A percentile compares a stretch with the other conserved stretches of the same genome.
Conservation (phyloP, 345 rosid genomes). For the Rhodomyrtus tomentosa region DNA sequence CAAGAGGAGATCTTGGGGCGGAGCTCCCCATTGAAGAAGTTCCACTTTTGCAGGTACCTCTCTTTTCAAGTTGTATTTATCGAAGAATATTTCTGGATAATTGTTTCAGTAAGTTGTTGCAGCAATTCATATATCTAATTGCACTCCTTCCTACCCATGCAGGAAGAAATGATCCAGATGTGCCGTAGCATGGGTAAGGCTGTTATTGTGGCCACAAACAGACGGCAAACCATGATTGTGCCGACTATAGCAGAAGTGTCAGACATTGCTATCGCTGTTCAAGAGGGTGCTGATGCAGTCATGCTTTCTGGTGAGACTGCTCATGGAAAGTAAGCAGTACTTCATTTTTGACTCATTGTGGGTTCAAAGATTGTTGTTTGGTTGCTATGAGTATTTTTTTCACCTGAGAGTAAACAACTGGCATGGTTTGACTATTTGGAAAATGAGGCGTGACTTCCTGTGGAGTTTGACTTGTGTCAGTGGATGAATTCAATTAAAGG, state of each 20-base stretch:
- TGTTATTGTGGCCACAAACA: constrained; percentile 97
- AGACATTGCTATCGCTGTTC: constrained; percentile 96
- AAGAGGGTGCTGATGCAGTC: constrained; percentile 96
- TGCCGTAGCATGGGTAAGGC: constrained; percentile 99
- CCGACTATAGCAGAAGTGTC: constrained; percentile 99
- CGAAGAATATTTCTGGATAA: not conserved
- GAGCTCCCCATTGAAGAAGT: constrained; percentile 99
- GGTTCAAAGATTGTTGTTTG: not conserved
- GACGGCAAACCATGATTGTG: constrained; percentile 99
- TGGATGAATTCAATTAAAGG: not conserved
- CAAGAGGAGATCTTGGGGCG: constrained; percentile 99
- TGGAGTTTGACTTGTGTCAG: not conserved
- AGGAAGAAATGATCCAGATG: constrained; percentile 83
- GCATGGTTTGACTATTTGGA: not conserved
- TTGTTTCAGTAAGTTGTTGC: not conserved
- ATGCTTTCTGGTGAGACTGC: constrained; percentile 99
- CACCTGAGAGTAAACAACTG: not conserved
- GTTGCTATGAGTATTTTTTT: not conserved
- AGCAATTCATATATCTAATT: not conserved
- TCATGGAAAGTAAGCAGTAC: constrained; percentile 76
- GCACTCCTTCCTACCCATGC: constrained; percentile 1
- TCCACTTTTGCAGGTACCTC: constrained; percentile 84
- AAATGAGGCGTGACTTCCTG: not conserved
- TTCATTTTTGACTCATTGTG: not conserved
- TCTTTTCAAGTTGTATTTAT: not conserved